Base-by-base conservation (phyloP, 164 flowering plant species). In the Stephania japonica region DNA sequence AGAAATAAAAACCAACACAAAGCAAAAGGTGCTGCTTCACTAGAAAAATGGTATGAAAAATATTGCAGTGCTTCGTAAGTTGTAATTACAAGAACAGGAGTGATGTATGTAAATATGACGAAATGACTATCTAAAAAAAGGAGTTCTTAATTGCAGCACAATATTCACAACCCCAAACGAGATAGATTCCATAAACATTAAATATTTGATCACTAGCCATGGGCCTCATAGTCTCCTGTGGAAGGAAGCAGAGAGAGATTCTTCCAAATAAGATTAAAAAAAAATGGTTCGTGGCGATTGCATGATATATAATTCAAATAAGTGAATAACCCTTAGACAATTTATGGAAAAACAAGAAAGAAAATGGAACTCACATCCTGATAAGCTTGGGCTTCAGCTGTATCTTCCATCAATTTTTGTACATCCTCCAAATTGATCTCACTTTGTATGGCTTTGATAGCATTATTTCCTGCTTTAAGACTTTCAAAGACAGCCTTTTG, bases 401-500 rank as follows among this genome's bases (percentile, higher is more conserved):
- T 87, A 77, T 94, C 99, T 84, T 94, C 98, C 98, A 92, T 88
- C 69, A 92, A 77, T 76, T 92, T 92, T 74, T 94, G 99, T 76
- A 94, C 98, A 86, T 94, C 98, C 1, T 92, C 97, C 79, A 94
- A 70, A 76, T 87, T 90, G 74, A 94, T 86, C 83, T 94, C 99
- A 81, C 91, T 85, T 81, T 94, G 99, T 70, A 94, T 87, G 23
- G 97, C 91, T 82, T 94, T 91, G 21, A 94, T 87, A 42, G 98
- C 99, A 80, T 81, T 81, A 73, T 68, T 91, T 56, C 98, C 97
- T 24, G 95, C 66, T 81, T 90, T 90, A 76, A 94, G 78, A 80
- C 99, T 94, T 71, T 92, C 98, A 83, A 94, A 92, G 0, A 94
- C 97, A 70, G 96, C 95, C 82, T 86, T 91, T 80, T 92, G 99